Percentiles rank a stretch among this genome's conserved stretches.
Conservation (phyloP, 2,329 filamentous ascomycete species). For the Ophiocordyceps sinensis region DNA sequence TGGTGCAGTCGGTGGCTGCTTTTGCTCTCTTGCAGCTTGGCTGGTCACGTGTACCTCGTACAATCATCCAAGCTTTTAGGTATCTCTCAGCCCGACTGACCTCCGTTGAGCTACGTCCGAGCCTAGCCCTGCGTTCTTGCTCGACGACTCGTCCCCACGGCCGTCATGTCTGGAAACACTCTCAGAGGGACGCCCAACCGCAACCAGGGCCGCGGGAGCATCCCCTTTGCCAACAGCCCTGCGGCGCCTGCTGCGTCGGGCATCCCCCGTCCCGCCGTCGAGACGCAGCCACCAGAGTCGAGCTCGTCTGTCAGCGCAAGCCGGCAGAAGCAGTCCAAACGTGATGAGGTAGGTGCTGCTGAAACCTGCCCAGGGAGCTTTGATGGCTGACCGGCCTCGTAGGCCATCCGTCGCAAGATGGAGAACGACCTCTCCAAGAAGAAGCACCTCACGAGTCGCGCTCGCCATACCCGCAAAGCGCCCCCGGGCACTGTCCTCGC, state of each 20-base stretch:
- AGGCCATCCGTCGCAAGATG: constrained; percentile 95
- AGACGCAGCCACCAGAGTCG: constrained; percentile 43
- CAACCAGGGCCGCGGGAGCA: constrained; percentile 40
- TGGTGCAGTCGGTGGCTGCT: neutral
- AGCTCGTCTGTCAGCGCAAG: constrained; percentile 75
- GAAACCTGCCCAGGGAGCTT: neutral
- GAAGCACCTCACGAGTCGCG: constrained; percentile 64
- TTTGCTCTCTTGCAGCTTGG: neutral
- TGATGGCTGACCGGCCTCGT: constrained; percentile 9
- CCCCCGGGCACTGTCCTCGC: constrained; percentile 92
- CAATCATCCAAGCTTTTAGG: neutral
- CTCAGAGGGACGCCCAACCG: constrained; percentile 57
- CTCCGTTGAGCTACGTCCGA: neutral
- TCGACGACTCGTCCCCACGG: constrained; percentile 10
- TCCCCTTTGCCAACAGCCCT: constrained; percentile 49
- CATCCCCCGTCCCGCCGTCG: constrained; percentile 61
- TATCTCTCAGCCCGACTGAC: neutral
- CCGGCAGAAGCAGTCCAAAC: constrained; percentile 89
- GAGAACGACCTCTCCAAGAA: constrained; percentile 98
- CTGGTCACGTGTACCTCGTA: neutral
- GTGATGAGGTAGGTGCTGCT: constrained; percentile 69
- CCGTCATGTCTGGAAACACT: constrained; percentile 43
- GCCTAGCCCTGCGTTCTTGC: constrained; percentile 1
- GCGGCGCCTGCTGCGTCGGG: constrained; percentile 33
- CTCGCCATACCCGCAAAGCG: constrained; percentile 79